Evolutionary conservation across 768 basidiomycete genomes (phyloP).

Genomic region (Pleurotus tuber-regium): DNA sequence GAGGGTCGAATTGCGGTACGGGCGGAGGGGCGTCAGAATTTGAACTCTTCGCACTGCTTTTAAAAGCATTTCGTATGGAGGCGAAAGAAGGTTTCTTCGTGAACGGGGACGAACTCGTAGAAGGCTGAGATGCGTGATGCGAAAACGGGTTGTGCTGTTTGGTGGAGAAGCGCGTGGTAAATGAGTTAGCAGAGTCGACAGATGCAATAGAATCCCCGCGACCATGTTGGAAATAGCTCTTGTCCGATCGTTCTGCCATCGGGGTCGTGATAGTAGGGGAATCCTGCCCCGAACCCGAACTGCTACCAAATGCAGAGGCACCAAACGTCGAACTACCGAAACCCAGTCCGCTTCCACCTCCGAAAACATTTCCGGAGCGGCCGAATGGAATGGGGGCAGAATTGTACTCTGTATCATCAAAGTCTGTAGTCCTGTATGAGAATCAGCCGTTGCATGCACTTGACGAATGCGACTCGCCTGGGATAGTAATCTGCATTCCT

Average conservation of each 20-base stretch:
- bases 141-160: slow-evolving; percentile 54
- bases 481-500: slow-evolving; percentile 64
- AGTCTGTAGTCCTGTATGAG: slow-evolving; percentile 45
- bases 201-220: slow-evolving; percentile 80
- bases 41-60: slow-evolving; percentile 37
- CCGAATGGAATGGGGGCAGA: slow-evolving; percentile 70
- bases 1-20: slow-evolving; percentile 67
- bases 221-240: slow-evolving; percentile 65
- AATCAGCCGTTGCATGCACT: slow-evolving; percentile 6
- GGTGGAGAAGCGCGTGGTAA: slow-evolving; percentile 46
- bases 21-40: slow-evolving; percentile 68
- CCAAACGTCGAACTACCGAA: slow-evolving; percentile 38
- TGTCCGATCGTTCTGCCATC: slow-evolving; percentile 47
- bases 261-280: slow-evolving; percentile 65
- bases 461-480: slow-evolving; percentile 37
- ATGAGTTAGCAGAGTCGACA: slow-evolving; percentile 69
- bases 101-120: slow-evolving; percentile 54
- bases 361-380: slow-evolving; percentile 46
- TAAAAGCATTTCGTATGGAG: slow-evolving; percentile 85
- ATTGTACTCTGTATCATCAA: slow-evolving; percentile 72
- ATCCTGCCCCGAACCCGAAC: slow-evolving; percentile 48
- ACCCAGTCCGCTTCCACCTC: slow-evolving; percentile 41
- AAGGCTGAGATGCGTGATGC: slow-evolving; percentile 71
- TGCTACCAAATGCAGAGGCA: slow-evolving; percentile 24
- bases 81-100: slow-evolving; percentile 84